A percentile compares a stretch with the other conserved stretches of the same genome.
Conservation (phyloP, 192 early-diverging fungal genomes). For the Coemansia furcata region DNA sequence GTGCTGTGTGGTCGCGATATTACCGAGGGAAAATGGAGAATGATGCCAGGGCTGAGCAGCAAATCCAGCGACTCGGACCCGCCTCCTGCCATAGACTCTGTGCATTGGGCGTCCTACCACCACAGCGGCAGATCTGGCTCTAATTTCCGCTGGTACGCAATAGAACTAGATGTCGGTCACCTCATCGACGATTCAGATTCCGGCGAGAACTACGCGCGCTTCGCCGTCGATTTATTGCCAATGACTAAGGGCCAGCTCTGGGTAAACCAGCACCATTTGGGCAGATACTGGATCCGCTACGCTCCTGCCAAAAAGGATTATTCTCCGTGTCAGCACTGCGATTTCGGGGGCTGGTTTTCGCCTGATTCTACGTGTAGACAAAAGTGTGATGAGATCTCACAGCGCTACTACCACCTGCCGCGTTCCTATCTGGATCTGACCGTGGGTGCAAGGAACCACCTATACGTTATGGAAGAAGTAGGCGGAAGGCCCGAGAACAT, state of each 20-base stretch:
- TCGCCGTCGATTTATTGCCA: slow-evolving; percentile 36
- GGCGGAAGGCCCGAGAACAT: slow-evolving; percentile 28
- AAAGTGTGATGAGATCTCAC: slow-evolving; percentile 39
- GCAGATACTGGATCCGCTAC: slow-evolving; percentile 46
- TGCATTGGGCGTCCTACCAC: neutral
- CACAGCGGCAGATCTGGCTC: neutral
- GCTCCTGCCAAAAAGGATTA: slow-evolving; percentile 14
- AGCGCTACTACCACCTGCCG: slow-evolving; percentile 49
- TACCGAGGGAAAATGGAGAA: slow-evolving; percentile 26
- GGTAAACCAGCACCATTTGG: slow-evolving; percentile 46
- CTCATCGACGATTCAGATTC: neutral
- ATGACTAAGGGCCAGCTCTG: slow-evolving; percentile 52
- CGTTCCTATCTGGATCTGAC: slow-evolving; percentile 26
- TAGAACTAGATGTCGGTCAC: slow-evolving; percentile 18
- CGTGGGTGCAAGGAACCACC: neutral
- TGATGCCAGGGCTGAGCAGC: slow-evolving; percentile 9
- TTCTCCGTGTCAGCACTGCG: slow-evolving; percentile 29
- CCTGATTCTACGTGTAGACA: slow-evolving; percentile 32
- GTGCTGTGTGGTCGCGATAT: slow-evolving; percentile 36
- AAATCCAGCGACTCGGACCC: neutral
- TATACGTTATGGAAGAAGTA: slow-evolving; percentile 43
- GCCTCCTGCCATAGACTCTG: neutral
- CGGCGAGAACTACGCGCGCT: neutral
- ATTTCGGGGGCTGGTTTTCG: slow-evolving; percentile 35
- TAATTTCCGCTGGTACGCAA: slow-evolving; percentile 27